Evolutionary conservation across 2,329 filamentous ascomycete genomes (phyloP).

Genomic region (Ophiostoma quercus): DNA sequence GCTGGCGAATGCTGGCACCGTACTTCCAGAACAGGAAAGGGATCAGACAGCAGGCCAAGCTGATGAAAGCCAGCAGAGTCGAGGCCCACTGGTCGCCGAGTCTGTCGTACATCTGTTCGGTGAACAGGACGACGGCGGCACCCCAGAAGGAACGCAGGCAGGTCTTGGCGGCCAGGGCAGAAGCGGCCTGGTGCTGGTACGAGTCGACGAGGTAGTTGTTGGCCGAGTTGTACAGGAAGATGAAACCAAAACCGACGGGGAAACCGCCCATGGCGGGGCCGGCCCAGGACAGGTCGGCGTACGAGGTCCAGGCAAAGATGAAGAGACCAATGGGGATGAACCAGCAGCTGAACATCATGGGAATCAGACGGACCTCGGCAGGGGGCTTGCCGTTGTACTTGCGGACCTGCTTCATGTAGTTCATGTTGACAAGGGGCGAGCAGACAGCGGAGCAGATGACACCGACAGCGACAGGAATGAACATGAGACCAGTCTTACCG

Average conservation of each 20-base stretch:
- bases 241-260: conserved; percentile 73
- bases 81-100: conserved; percentile 73
- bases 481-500: conserved; percentile 75
- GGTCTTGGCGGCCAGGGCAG: conserved; percentile 75
- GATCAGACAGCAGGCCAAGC: conserved; percentile 72
- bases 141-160: conserved; percentile 77
- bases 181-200: conserved; percentile 68
- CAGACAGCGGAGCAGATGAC: conserved; percentile 60
- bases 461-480: conserved; percentile 75
- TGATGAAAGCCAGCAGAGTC: conserved; percentile 66
- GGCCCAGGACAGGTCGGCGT: conserved; percentile 59
- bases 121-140: conserved; percentile 71
- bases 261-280: conserved; percentile 67
- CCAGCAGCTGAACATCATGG: conserved; percentile 76
- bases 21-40: conserved; percentile 78
- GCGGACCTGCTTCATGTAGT: conserved; percentile 62
- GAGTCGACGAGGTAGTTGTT: conserved; percentile 67
- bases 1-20: conserved; percentile 56
- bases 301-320: conserved; percentile 53
- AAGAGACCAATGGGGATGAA: conserved; percentile 57
- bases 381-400: conserved; percentile 68
- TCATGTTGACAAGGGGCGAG: conserved; percentile 70
- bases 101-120: conserved; percentile 70
- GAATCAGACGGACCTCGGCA: conserved; percentile 71
- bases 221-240: conserved; percentile 75